Base-by-base conservation (phyloP, 2,329 filamentous ascomycete genomes). In the Alternaria longipes region DNA sequence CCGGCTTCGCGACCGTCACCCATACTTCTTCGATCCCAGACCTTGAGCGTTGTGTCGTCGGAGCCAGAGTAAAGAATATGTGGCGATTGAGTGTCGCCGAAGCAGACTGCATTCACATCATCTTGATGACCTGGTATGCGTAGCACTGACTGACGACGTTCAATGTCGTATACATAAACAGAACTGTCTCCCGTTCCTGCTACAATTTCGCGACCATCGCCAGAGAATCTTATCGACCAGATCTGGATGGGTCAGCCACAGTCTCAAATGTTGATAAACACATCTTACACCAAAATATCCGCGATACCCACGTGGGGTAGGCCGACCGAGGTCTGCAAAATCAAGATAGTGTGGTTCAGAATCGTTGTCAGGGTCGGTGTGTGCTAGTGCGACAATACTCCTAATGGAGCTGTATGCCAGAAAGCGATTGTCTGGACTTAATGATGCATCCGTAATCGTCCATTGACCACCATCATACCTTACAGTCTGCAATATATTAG, bases 41-140 rank as follows among this genome's bases (percentile, higher is more conserved):
- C 93, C 74, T 97, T 97, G 71, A 98, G 87, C 0, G 93, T 96
- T 2, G 91, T 90, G 74, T 99, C 95, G 74, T 99, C 95, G 0
- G 93, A 97, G 20, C 95, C 95, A 0, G 94, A 97, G 80, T 97
- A 98, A 3, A 99, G 84, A 62, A 98, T 94, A 75, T 99, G 94
- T 1, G 95, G 94, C 0, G 92, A 96, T 30, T 87, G 86, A 62
- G 89, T 89, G 79, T 98, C 94, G 1, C 93, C 95, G 73, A 97
- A 98, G 78, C 94, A 97, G 1, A 99, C 95, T 5, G 95, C 95
- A 71, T 98, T 99, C 56, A 98, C 94, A 76, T 99, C 93, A 69
- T 96, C 88, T 5, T 87, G 82, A 74, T 99, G 95, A 0, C 93
- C 94, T 16, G 84, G 83, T 26, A 97, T 87, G 49, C 89, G 86